These are phyloP conservation scores for Xylaria sp. DNA, from an alignment of 2,329 filamentous ascomycete species.

Conservation along the genomic window DNA sequence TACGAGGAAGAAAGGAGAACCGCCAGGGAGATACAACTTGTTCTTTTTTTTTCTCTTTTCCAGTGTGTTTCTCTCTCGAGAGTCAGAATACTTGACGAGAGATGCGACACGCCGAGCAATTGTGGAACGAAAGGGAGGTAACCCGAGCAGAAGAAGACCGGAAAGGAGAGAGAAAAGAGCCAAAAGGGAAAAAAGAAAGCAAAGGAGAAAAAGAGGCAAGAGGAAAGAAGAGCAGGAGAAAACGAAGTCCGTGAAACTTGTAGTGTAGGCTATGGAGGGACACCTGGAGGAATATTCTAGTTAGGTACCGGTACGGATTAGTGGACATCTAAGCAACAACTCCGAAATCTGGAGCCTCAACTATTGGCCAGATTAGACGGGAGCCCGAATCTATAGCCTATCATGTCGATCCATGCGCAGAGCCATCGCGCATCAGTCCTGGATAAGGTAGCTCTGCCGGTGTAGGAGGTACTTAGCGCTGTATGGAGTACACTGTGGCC, in stretches of 20 bases:
- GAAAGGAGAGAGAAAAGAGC: neutral
- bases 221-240: constrained; percentile 2
- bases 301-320: neutral
- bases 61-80: neutral
- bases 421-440: neutral
- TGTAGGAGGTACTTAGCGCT: too few species aligned
- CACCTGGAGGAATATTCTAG: neutral
- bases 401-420: neutral
- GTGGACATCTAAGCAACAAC: constrained; percentile 4
- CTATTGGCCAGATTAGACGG: constrained; percentile 13
- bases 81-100: neutral
- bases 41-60: neutral
- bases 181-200: neutral
- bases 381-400: neutral
- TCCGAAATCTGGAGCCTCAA: constrained; percentile 16
- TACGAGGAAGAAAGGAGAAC: constrained; percentile 5
- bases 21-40: neutral
- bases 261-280: neutral
- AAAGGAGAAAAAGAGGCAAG: neutral
- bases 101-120: neutral
- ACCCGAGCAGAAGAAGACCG: neutral
- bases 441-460: neutral
- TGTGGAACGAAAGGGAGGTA: neutral
- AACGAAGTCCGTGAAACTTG: constrained; percentile 6
- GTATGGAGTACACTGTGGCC: neutral